A percentile compares a stretch with the other conserved stretches of the same genome.
Conservation (phyloP, 805 yeast genomes). For the Candida jianshihensis region DNA sequence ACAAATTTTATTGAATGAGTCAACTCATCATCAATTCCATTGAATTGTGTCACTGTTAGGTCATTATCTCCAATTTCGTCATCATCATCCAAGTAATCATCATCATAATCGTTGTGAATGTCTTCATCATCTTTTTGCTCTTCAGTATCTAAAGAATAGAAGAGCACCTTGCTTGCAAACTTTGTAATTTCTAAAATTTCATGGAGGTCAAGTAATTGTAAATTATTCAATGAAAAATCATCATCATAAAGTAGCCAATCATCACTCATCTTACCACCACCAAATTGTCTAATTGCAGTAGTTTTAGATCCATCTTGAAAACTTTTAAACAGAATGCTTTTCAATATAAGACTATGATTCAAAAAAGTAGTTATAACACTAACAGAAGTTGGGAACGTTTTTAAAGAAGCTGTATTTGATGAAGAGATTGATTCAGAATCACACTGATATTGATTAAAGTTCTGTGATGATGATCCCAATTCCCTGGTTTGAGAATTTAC, state of each 20-base stretch:
- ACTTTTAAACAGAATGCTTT: conserved; percentile 17
- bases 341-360: conserved; percentile 12
- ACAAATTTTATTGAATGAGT: conserved; percentile 13
- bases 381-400: conserved; percentile 13
- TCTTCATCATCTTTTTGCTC: too few relatives aligned
- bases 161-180: conserved; percentile 25
- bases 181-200: conserved; percentile 26
- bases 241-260: conserved; percentile 37
- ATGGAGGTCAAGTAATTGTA: conserved; percentile 27
- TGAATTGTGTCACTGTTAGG: conserved; percentile 20
- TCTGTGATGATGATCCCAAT: neutral
- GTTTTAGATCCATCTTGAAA: conserved; percentile 12
- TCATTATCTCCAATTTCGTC: conserved; percentile 14
- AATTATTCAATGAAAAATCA: conserved; percentile 28
- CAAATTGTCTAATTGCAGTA: conserved; percentile 20
- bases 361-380: conserved; percentile 4
- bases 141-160: conserved; percentile 20
- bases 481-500: conserved; percentile 3
- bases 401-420: conserved; percentile 2
- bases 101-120: too few relatives aligned
- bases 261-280: conserved; percentile 26
- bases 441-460: neutral
- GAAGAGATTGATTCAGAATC: conserved; percentile 2
- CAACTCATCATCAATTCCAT: conserved; percentile 9
- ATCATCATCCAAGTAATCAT: conserved; percentile 1